phyloP scores from a whole-genome alignment of 2,329 filamentous ascomycete species.

The Chrysosporium keratinophilum region DNA sequence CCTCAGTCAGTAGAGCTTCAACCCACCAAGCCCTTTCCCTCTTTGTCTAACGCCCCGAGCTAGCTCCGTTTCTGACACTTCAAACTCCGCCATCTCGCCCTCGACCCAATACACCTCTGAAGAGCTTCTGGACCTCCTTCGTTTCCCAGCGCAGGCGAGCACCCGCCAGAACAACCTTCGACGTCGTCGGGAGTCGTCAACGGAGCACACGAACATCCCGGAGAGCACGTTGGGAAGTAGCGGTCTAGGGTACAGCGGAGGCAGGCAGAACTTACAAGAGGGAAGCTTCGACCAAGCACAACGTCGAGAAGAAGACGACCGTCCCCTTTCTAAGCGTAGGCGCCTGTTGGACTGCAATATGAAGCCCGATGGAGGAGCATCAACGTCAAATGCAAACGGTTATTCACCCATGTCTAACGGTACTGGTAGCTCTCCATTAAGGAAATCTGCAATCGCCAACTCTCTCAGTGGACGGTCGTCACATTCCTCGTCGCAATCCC shows the following conservation, averaged over 20 bases:
- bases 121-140: conserved; percentile 5
- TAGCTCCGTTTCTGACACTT: conserved; percentile 2
- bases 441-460: conserved; percentile 39
- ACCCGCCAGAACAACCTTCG: conserved; percentile 20
- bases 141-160: background rate
- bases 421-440: conserved; percentile 36
- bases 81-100: conserved; percentile 1
- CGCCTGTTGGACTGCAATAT: conserved; percentile 48
- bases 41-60: conserved; percentile 9
- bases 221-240: conserved; percentile 19
- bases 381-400: conserved; percentile 45
- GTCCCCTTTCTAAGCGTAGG: conserved; percentile 47
- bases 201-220: conserved; percentile 20
- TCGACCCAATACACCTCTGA: conserved; percentile 8
- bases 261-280: conserved; percentile 21
- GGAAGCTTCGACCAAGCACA: conserved; percentile 19
- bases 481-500: conserved; percentile 27
- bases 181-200: conserved; percentile 24
- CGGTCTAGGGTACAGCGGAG: conserved; percentile 21
- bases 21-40: conserved; percentile 27
- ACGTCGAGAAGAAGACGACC: conserved; percentile 23
- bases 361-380: conserved; percentile 46
- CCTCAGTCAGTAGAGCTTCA: conserved; percentile 38
- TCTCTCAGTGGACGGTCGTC: conserved; percentile 47
- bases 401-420: conserved; percentile 49